These are phyloP conservation scores for Talaromyces sp. DNA, from an alignment of 2,329 filamentous ascomycete genomes.

Conservation along the genomic window DNA sequence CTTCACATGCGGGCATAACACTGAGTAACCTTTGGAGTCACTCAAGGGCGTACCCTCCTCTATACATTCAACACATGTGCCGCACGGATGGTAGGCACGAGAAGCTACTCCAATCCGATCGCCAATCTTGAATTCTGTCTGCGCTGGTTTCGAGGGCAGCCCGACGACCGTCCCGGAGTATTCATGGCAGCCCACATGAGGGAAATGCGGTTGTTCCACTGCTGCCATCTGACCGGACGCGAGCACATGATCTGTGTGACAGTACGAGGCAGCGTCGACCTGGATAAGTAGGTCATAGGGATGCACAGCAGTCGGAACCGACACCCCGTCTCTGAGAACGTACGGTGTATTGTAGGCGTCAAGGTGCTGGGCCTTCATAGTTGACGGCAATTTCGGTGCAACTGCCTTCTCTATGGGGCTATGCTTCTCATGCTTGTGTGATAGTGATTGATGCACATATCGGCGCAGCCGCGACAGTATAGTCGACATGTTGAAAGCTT, in stretches of 20 bases:
- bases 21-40: constrained; percentile 13
- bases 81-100: constrained; percentile 12
- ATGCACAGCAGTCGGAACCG: constrained; percentile 37
- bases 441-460: not conserved
- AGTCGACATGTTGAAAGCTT: not conserved
- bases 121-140: constrained; percentile 10
- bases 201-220: constrained; percentile 31
- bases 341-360: constrained; percentile 21
- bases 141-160: constrained; percentile 8
- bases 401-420: not conserved
- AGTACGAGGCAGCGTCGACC: constrained; percentile 46
- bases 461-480: not conserved
- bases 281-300: constrained; percentile 42
- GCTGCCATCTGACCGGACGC: constrained; percentile 32
- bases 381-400: constrained; percentile 11
- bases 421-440: not conserved
- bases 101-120: constrained; percentile 10
- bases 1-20: constrained; percentile 11
- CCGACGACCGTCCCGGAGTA: constrained; percentile 44
- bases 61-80: constrained; percentile 17
- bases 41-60: constrained; percentile 11
- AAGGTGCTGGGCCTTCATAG: constrained; percentile 22
- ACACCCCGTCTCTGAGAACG: constrained; percentile 15
- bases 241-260: constrained; percentile 42
- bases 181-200: constrained; percentile 45